Evolutionary conservation across 176 grass and related monocot genomes (phyloP), one percentile per base, ranked within the genome.

Genomic region (Musa itinerans): DNA sequence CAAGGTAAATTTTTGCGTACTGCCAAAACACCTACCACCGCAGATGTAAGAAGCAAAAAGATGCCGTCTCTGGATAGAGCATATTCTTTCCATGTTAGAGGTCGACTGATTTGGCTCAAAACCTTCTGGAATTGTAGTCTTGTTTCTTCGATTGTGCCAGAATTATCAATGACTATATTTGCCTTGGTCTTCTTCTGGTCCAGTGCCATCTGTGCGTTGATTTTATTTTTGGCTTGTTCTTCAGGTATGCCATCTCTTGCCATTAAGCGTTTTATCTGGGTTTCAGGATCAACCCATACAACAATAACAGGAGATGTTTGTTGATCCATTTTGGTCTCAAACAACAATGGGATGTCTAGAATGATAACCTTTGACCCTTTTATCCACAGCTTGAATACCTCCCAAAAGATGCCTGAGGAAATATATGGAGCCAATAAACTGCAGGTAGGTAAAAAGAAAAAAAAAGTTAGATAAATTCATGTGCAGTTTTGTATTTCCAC

Each of bases 391-490:
- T 90, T 97, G 53, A 84, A 17, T 50, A 90, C 55, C 78, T 97
- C 93, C 90, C 87, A 92, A 8, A 90, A 79, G 71, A 97, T 90
- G 62, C 79, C 86, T 27, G 43, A 92, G 21, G 90, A 97, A 65
- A 97, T 92, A 73, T 97, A 62, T 22, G 90, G 90, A 7, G 93
- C 90, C 29, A 97, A 56, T 27, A 97, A 81, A 79, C 93, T 97
- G 85, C 65, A 92, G 22, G 17, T 63, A 59, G 54, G 53, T n/a
- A 75, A 54, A 58, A 26, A 68, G 16, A 54, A 8, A 20, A 69
- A 73, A 23, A 65, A 43, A 50, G 22, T 73, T 17, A 78, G 27
- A 29, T 11, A 74, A 34, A 54, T 54, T 19, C 57, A 62, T 23
- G 11, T 53, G 17, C 50, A 53, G 9, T 53, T 11, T n/a, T 75